phyloP scores from a whole-genome alignment of 2,329 filamentous ascomycete genomes.

The Arachnopeziza araneosa region DNA sequence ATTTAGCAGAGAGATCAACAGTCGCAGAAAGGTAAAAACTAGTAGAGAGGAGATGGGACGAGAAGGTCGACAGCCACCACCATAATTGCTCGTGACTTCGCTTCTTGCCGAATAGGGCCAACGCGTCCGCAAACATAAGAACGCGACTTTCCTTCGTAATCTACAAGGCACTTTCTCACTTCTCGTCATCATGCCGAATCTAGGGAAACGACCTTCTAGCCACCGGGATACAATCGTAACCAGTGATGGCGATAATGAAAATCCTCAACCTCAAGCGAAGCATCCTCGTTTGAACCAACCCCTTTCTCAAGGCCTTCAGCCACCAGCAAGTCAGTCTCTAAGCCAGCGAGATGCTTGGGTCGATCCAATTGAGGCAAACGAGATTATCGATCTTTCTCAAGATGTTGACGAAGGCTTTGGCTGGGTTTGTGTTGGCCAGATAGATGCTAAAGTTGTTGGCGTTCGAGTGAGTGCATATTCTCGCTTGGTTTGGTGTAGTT shows the following conservation, averaged over 20 bases:
- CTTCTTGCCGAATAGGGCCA: background rate
- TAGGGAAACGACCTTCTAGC: conserved; percentile 34
- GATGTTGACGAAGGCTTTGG: conserved; percentile 26
- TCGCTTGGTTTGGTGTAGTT: background rate
- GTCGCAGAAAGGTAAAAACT: background rate
- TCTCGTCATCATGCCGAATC: conserved; percentile 9
- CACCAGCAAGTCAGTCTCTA: conserved; percentile 19
- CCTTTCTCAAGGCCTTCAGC: conserved; percentile 15
- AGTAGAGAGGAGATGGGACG: background rate
- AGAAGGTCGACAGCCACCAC: background rate
- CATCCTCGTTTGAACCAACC: conserved; percentile 18
- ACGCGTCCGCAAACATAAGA: background rate
- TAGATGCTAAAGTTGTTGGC: conserved; percentile 45
- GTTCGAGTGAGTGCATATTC: conserved; percentile 24
- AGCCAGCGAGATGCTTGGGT: conserved; percentile 17
- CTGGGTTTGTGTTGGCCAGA: conserved; percentile 25
- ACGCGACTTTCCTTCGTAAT: background rate
- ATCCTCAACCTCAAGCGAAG: conserved; percentile 19
- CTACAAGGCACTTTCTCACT: background rate
- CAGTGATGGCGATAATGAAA: conserved; percentile 33
- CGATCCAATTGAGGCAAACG: conserved; percentile 20
- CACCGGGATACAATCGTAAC: conserved; percentile 34
- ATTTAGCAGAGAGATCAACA: too few species aligned
- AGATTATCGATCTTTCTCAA: conserved; percentile 28
- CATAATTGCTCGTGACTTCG: background rate